Base-by-base conservation (phyloP, 495 filamentous ascomycete genomes). In the Neurospora sp. region DNA sequence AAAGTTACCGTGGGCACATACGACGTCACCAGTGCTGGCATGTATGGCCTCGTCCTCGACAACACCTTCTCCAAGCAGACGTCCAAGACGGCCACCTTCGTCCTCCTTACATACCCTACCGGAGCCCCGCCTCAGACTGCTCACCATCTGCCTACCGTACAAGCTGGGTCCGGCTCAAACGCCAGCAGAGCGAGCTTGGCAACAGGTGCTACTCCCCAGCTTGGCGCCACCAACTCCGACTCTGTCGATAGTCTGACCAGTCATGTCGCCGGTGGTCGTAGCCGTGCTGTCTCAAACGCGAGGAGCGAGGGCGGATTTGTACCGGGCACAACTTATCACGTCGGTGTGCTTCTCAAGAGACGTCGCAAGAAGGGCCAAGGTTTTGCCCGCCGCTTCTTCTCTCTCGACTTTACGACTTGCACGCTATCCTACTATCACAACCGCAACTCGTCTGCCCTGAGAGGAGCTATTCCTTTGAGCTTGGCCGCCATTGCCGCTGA, bases 21-120 rank as follows among this genome's bases (percentile, higher is more conserved):
- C 80, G 90, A 96, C 79, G 93, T 98, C 18, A 87, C 86, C 16
- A 89, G 93, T 70, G 93, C 92, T 3, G 96, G 94, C 72, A 98
- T 97, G 89, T 99, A 96, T 81, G 96, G 93, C 39, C 86, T 99
- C 71, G 93, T 98, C 37, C 97, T 99, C 79, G 96, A 99, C 86
- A 99, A 99, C 79, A 99, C 96, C 40, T 98, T 98, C 80, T 96
- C 94, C 69, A 98, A 97, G 83, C 91, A 94, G 78, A 89, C 93
- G 48, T 93, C 94, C 70, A 99, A 99, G 82, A 97, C 92, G 46
- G 93, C 92, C 14, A 98, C 95, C 22, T 92, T 98, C 74, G 95
- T 98, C 22, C 88, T 98, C 59, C 87, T 98, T 75, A 98, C 93
- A 16, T 97, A 98, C 76, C 94, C 95, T 40, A 94, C 93, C 42